These are phyloP conservation scores for Trichoderma orchidacearum DNA, from an alignment of 495 filamentous ascomycete species.

Conservation along the genomic window DNA sequence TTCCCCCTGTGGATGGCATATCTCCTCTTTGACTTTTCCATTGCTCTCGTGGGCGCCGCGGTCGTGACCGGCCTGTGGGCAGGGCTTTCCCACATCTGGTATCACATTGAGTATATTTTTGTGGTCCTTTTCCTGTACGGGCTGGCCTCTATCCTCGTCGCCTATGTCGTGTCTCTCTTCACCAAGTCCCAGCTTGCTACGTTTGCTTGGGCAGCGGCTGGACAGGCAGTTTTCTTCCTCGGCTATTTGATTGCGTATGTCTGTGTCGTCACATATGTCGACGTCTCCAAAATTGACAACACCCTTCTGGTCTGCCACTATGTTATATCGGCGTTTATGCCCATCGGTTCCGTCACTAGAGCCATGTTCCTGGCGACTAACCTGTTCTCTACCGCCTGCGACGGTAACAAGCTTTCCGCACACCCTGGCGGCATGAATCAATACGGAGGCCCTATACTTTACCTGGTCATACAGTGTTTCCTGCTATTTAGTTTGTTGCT, in stretches of 20 bases:
- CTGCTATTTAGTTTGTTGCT: constrained; percentile 53
- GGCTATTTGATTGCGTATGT: constrained; percentile 67
- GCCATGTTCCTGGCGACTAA: constrained; percentile 65
- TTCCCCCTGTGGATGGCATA: constrained; percentile 71
- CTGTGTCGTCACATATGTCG: constrained; percentile 51
- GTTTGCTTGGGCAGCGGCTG: constrained; percentile 49
- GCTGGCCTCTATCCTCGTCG: constrained; percentile 50
- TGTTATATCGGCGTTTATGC: constrained; percentile 51
- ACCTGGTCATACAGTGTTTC: constrained; percentile 55
- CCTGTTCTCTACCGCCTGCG: constrained; percentile 60
- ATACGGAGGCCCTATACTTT: constrained; percentile 69
- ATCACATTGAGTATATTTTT: constrained; percentile 61
- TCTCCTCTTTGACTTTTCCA: constrained; percentile 59
- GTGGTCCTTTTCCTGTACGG: constrained; percentile 65
- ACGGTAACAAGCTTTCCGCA: constrained; percentile 41
- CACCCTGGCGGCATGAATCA: constrained; percentile 58
- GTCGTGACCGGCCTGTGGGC: constrained; percentile 50
- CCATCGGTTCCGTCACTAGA: constrained; percentile 52
- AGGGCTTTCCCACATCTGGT: constrained; percentile 49
- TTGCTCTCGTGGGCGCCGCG: constrained; percentile 44
- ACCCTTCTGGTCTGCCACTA: constrained; percentile 52
- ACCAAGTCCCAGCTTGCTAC: constrained; percentile 23
- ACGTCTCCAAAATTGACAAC: constrained; percentile 43
- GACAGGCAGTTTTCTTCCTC: constrained; percentile 60
- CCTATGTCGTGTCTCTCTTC: constrained; percentile 64